Percentiles rank a stretch among this genome's conserved stretches.
Conservation (phyloP, 2,329 filamentous ascomycete species). For the Thermoascus crustaceus region DNA sequence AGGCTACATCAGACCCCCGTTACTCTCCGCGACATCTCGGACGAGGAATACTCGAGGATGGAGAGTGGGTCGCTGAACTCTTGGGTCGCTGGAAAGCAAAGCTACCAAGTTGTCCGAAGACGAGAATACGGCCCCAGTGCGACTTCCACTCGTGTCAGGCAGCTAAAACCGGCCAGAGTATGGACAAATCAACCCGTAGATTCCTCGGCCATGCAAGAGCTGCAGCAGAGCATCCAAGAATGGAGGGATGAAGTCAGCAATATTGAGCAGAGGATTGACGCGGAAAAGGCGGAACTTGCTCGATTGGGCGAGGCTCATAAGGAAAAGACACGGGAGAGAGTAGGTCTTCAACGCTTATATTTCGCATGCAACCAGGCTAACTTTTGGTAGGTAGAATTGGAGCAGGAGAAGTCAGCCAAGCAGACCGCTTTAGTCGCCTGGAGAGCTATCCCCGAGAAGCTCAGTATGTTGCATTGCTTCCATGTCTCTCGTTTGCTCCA, state of each 20-base stretch:
- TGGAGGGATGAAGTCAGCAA: constrained; percentile 36
- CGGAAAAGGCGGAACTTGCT: constrained; percentile 21
- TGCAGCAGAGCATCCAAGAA: constrained; percentile 45
- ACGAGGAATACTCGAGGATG: constrained; percentile 62
- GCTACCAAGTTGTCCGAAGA: constrained; percentile 60
- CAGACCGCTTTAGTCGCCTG: constrained; percentile 61
- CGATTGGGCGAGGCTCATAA: constrained; percentile 16
- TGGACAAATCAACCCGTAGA: constrained; percentile 78
- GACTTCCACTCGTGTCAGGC: constrained; percentile 58
- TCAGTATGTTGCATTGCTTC: constrained; percentile 47
- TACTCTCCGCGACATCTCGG: constrained; percentile 52
- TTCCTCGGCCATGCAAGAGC: constrained; percentile 44
- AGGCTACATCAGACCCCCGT: constrained; percentile 62
- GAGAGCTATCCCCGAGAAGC: constrained; percentile 60
- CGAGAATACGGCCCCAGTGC: constrained; percentile 72
- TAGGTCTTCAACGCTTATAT: constrained; percentile 20
- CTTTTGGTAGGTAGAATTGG: constrained; percentile 20
- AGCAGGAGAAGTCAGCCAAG: constrained; percentile 56
- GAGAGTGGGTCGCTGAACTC: constrained; percentile 50
- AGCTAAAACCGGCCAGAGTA: constrained; percentile 52
- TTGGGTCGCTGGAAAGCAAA: constrained; percentile 62
- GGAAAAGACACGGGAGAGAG: constrained; percentile 33
- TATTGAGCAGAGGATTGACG: constrained; percentile 17
- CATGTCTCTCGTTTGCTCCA: too few relatives aligned
- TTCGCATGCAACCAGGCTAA: constrained; percentile 9